phyloP scores from a whole-genome alignment of 495 filamentous ascomycete species.

The Hypomontagnella submonticulosa region DNA sequence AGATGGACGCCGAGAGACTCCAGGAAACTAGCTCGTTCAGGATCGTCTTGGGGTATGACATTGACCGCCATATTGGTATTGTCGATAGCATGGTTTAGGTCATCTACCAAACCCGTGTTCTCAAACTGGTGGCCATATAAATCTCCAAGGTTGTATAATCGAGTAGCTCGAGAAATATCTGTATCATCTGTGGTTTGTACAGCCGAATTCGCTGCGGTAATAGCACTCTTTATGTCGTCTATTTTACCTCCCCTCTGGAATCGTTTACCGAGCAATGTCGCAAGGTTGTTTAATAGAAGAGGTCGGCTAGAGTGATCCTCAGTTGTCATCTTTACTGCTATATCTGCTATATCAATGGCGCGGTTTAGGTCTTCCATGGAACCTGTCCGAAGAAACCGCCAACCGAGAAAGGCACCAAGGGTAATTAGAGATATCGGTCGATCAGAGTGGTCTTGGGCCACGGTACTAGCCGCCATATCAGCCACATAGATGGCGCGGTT shows the following conservation, averaged over 20 bases:
- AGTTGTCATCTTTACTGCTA: conserved; percentile 10
- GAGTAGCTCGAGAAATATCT: no score
- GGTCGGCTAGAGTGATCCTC: conserved; percentile 18
- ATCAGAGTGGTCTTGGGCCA: not conserved
- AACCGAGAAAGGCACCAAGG: not conserved
- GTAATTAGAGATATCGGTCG: not conserved
- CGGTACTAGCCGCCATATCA: not conserved
- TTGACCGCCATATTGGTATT: conserved; percentile 10
- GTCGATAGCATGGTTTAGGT: conserved; percentile 17
- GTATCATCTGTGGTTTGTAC: no score
- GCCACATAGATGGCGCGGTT: not conserved
- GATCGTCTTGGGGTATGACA: conserved; percentile 19
- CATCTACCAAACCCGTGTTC: conserved; percentile 15
- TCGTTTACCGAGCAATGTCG: not conserved
- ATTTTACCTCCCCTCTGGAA: not conserved
- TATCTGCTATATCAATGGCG: not conserved
- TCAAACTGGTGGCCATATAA: no score
- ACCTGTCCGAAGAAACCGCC: not conserved
- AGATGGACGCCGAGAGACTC: conserved; percentile 2
- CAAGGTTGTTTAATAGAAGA: conserved; percentile 20
- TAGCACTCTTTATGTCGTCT: no score
- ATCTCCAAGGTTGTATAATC: no score
- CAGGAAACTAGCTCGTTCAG: no score
- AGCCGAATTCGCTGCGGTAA: no score
- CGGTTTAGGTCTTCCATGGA: conserved; percentile 1